Evolutionary conservation across 1,139 yeast genomes (phyloP), one percentile per base, ranked within the genome.

Genomic region (Candida sojae): DNA sequence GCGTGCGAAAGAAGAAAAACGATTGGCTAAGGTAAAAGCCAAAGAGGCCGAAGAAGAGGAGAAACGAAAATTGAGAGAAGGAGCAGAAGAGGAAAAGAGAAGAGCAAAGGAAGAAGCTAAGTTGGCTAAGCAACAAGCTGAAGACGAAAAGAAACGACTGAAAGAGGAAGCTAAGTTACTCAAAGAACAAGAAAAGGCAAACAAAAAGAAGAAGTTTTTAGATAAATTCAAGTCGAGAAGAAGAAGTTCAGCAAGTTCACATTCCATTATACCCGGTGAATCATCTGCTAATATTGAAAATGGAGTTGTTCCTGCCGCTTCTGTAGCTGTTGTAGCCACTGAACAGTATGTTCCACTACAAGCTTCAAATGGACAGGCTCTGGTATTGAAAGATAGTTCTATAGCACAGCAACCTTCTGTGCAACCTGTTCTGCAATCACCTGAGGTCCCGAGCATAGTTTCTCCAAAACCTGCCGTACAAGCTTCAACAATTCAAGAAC

Each of bases 1-100:
- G 35, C 59, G 73, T 39, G 64, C 63, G 0, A 70, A 70, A 50
- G 71, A 68, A 42, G 77, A 71, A 45, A 64, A 61, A 57, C 63
- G 55, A 47, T 54, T 53, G 21, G 57, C 51, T 4, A 49, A 57
- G 55, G 62, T 61, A n/a, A 57, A 55, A 41, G 45, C 51, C 4
- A 49, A 57, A 55, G 62, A 62, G 17, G 57, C 55, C 39, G 45
- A 52, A 30, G 53, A 58, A 36, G 53, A 53, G 25, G 58, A 56
- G 32, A 57, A 57, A 45, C 51, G 48, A 36, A 32, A 41, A 35
- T 48, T 50, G 28, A 53, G 53, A 39, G 53, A 52, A 37, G 45
- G 45, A 25, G 51, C 43, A 6, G 50, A 51, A 10, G 53, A 61
- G 43, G 44, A 45, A 11, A 48, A 47, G 35, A 50, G 46, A 36